Percentiles rank a stretch among this genome's conserved stretches.
phyloP scores from a whole-genome alignment of 371 early-diverging fungal genomes.

The Smittium mucronatum region DNA sequence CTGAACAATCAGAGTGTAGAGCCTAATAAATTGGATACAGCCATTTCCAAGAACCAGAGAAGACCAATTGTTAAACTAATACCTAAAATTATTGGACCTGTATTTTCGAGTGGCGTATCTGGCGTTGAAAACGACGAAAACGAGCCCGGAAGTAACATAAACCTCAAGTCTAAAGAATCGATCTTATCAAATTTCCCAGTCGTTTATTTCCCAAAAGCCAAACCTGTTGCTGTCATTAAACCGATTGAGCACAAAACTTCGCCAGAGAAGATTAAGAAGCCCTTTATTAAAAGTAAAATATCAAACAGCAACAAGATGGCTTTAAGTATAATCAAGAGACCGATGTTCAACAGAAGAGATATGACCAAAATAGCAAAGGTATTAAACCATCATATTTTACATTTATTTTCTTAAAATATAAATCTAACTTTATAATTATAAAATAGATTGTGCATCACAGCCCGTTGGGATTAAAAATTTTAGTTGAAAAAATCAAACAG shows the following conservation, averaged over 20 bases:
- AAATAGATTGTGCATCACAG: conserved; percentile 2
- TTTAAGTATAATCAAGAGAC: background rate
- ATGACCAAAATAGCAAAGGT: conserved; percentile 1
- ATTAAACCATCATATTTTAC: background rate
- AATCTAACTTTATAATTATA: background rate
- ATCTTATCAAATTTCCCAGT: background rate
- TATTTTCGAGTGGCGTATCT: background rate
- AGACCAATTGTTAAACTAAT: background rate
- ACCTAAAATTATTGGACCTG: conserved; percentile 4
- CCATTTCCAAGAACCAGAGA: background rate
- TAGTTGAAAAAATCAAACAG: conserved; percentile 11
- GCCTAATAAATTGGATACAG: background rate
- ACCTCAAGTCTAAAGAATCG: background rate
- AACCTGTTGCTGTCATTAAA: background rate
- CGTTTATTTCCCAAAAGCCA: conserved; percentile 5
- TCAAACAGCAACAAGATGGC: background rate
- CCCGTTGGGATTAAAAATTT: conserved; percentile 1
- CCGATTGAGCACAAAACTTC: background rate
- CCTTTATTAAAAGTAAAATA: background rate
- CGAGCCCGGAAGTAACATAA: too few relatives aligned
- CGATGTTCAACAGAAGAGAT: background rate
- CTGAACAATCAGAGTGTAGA: background rate
- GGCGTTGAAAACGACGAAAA: background rate
- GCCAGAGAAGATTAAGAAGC: background rate
- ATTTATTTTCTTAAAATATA: background rate